Evolutionary conservation across 768 basidiomycete genomes (phyloP), one percentile per base, ranked within the genome.

Genomic region (Pholiota molesta): DNA sequence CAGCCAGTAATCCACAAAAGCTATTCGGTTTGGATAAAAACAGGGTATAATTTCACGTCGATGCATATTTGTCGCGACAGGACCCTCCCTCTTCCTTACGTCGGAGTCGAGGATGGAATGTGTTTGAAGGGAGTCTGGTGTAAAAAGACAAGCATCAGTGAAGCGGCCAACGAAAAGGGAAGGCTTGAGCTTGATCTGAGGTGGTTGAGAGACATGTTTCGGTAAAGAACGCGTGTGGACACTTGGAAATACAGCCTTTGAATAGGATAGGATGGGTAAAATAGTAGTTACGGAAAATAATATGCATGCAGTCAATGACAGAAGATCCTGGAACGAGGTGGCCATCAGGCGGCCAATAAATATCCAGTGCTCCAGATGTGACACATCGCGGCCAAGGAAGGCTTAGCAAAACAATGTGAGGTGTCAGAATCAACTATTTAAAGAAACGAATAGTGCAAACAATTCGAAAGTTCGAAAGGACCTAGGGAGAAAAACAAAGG

Each of bases 221-320:
- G 21, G 53, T 54, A 54, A 54, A 39, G 53, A 54, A 35, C 19
- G 53, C 53, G 33, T 16, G 33, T 49, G 11, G 47, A 49, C 47
- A 49, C 11, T 49, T 23, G 47, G 26, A 57, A 44, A 47, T 57
- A 57, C 56, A 57, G 40, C 56, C 56, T 59, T 42, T 59, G 58
- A 19, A 52, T 56, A 62, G 61, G 61, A 56, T 62, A 59, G 56
- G 23, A 55, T 55, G 23, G 19, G 26, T 49, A 49, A 21, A 33
- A 54, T 54, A 39, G 37, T 54, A 39, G 53, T 54, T 37, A 54
- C 19, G 53, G 21, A 54, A 37, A 37, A 37, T 23, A 39, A 39
- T n/a, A n/a, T 37, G 35, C n/a, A 16, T 39, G 33, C 53, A 39
- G 53, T n/a, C 19, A 35, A 54, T 13, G 31, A 9, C 31, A 35